phyloP scores from a whole-genome alignment of 108 stramenopile genomes.

The Nitzschia sp. region DNA sequence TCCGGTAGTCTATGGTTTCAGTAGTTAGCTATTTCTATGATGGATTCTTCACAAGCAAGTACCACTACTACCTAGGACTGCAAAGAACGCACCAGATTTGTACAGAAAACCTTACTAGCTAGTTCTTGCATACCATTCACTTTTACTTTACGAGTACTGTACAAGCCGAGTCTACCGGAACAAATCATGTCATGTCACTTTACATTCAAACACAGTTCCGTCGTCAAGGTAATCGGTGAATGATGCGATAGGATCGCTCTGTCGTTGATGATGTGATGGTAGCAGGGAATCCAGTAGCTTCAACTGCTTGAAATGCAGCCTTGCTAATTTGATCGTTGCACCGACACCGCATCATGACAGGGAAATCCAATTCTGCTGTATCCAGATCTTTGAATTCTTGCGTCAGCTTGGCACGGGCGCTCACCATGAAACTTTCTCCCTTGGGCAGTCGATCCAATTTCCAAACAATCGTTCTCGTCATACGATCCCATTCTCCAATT shows the following conservation, averaged over 20 bases:
- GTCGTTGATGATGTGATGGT: conserved; percentile 21
- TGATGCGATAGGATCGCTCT: conserved; percentile 36
- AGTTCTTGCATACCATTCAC: too few species aligned
- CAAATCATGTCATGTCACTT: too few species aligned
- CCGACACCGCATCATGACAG: conserved; percentile 64
- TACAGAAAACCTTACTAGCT: too few species aligned
- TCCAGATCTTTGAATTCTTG: conserved; percentile 16
- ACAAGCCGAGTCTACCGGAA: too few species aligned
- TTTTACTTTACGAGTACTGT: too few species aligned
- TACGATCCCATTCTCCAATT: conserved; percentile 55
- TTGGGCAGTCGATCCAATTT: conserved; percentile 53
- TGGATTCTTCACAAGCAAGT: too few species aligned
- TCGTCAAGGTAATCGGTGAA: conserved; percentile 41
- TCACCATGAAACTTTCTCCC: conserved; percentile 67
- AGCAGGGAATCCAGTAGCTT: conserved; percentile 38
- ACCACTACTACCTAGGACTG: too few species aligned
- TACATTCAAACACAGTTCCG: too few species aligned
- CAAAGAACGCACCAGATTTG: too few species aligned
- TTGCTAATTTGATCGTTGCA: conserved; percentile 70
- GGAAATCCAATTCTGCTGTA: conserved; percentile 42
- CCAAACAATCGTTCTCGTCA: conserved; percentile 64
- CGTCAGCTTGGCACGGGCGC: conserved; percentile 46
- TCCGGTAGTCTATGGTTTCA: too few species aligned
- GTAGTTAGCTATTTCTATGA: too few species aligned
- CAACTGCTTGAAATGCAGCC: conserved; percentile 29